A percentile compares a stretch with the other conserved stretches of the same genome.
Evolutionary conservation across 805 yeast species (phyloP).

Genomic region (Nakazawaea sp.): DNA sequence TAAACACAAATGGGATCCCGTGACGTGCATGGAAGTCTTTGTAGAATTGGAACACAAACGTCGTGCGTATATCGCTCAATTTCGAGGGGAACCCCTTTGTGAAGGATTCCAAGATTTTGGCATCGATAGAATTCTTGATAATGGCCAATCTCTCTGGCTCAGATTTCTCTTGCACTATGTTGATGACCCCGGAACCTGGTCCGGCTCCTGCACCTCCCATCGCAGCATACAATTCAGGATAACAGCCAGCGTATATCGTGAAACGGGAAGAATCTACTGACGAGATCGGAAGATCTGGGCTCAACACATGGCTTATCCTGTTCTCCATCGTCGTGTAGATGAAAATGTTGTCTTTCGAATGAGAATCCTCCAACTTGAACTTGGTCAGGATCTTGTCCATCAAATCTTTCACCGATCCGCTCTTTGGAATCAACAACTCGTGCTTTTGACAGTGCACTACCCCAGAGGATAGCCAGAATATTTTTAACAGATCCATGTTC

Average conservation of each 20-base stretch:
- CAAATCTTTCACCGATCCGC: slow-evolving; percentile 48
- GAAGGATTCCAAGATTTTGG: not conserved
- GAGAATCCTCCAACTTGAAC: slow-evolving; percentile 38
- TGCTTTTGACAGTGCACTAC: slow-evolving; percentile 61
- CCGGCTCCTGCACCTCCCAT: slow-evolving; percentile 26
- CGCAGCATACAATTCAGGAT: slow-evolving; percentile 30
- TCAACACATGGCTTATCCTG: slow-evolving; percentile 8
- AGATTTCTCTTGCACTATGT: slow-evolving; percentile 18
- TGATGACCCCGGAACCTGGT: slow-evolving; percentile 19
- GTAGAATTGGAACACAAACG: slow-evolving; percentile 56
- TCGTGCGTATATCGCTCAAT: slow-evolving; percentile 6
- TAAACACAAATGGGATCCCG: slow-evolving; percentile 81
- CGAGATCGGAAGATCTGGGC: slow-evolving; percentile 28
- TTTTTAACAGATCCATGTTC: slow-evolving; percentile 55
- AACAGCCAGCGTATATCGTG: slow-evolving; percentile 33
- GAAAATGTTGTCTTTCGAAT: slow-evolving; percentile 38
- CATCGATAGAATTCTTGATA: slow-evolving; percentile 5
- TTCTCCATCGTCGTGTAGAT: slow-evolving; percentile 46
- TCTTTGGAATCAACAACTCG: slow-evolving; percentile 64
- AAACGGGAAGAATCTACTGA: slow-evolving; percentile 24
- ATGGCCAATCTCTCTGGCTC: slow-evolving; percentile 2
- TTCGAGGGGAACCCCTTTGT: slow-evolving; percentile 1
- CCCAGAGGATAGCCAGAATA: slow-evolving; percentile 70
- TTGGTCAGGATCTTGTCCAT: slow-evolving; percentile 50
- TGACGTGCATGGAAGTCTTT: slow-evolving; percentile 61